Percentiles rank a stretch among this genome's conserved stretches.
phyloP scores from a whole-genome alignment of 1,284 basidiomycete species.

The Cutaneotrichosporon sp. region DNA sequence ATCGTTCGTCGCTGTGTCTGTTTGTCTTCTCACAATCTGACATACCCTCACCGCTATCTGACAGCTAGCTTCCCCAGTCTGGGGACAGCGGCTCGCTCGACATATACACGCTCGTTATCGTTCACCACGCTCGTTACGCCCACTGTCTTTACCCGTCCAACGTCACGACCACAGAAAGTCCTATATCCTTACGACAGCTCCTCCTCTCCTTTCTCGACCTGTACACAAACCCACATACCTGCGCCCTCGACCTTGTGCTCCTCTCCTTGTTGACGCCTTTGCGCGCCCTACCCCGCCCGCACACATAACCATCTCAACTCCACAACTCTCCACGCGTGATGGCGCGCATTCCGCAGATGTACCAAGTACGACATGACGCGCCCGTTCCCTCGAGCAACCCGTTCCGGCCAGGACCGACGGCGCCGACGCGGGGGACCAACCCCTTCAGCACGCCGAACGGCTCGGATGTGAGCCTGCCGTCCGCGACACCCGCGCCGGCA shows the following conservation, averaged over 20 bases:
- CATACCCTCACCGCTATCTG: background rate
- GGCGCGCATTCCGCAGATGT: slow-evolving; percentile 16
- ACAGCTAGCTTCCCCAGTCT: no score
- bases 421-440: background rate
- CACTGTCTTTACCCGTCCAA: background rate
- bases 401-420: no score
- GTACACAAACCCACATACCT: no score
- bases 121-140: background rate
- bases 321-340: background rate
- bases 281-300: no score
- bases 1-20: background rate
- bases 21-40: background rate
- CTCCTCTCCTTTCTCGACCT: no score
- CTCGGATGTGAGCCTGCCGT: background rate
- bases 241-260: no score
- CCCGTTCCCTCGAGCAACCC: background rate
- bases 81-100: background rate
- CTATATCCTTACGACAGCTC: no score
- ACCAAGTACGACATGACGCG: background rate
- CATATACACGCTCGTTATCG: background rate
- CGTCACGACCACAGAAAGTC: no score
- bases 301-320: no score
- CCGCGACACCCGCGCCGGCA: background rate
- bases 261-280: no score
- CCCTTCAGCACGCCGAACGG: background rate